A percentile compares a stretch with the other conserved stretches of the same genome.
Evolutionary conservation across 2,329 filamentous ascomycete genomes (phyloP).

Genomic region (Fusarium clavum): DNA sequence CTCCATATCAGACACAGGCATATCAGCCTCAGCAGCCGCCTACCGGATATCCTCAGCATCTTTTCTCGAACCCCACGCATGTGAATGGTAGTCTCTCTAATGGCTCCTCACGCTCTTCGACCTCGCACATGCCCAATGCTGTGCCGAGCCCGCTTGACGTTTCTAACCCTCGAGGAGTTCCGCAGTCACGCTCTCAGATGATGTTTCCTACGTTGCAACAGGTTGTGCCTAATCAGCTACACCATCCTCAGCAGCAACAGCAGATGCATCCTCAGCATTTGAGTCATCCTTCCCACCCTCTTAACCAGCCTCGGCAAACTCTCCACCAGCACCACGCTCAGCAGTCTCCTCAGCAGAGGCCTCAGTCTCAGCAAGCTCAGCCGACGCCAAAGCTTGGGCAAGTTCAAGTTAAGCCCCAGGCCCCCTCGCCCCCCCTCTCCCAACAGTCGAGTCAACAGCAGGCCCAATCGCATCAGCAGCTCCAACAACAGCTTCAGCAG

Average conservation of each 20-base stretch:
- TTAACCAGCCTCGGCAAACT: slow-evolving; percentile 44
- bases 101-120: slow-evolving; percentile 59
- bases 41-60: slow-evolving; percentile 63
- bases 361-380: slow-evolving; percentile 54
- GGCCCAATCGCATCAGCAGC: slow-evolving; percentile 45
- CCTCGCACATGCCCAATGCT: slow-evolving; percentile 61
- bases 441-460: slow-evolving; percentile 47
- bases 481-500: slow-evolving; percentile 44
- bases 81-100: slow-evolving; percentile 62
- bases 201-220: slow-evolving; percentile 53
- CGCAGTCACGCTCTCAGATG: slow-evolving; percentile 60
- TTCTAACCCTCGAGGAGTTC: slow-evolving; percentile 57
- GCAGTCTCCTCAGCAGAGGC: slow-evolving; percentile 50
- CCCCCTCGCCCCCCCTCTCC: slow-evolving; percentile 49
- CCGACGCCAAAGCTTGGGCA: slow-evolving; percentile 49
- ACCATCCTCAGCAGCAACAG: slow-evolving; percentile 58
- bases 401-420: slow-evolving; percentile 49
- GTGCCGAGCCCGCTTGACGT: slow-evolving; percentile 61
- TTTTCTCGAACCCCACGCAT: slow-evolving; percentile 62
- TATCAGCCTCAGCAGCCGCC: slow-evolving; percentile 65
- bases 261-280: slow-evolving; percentile 51
- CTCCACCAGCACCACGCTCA: slow-evolving; percentile 47
- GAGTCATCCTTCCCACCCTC: slow-evolving; percentile 45
- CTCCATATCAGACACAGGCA: slow-evolving; percentile 65
- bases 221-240: slow-evolving; percentile 57